Percentiles rank a stretch among this genome's conserved stretches.
phyloP scores from a whole-genome alignment of 1,284 basidiomycete genomes.

The Leccinum holopus region DNA sequence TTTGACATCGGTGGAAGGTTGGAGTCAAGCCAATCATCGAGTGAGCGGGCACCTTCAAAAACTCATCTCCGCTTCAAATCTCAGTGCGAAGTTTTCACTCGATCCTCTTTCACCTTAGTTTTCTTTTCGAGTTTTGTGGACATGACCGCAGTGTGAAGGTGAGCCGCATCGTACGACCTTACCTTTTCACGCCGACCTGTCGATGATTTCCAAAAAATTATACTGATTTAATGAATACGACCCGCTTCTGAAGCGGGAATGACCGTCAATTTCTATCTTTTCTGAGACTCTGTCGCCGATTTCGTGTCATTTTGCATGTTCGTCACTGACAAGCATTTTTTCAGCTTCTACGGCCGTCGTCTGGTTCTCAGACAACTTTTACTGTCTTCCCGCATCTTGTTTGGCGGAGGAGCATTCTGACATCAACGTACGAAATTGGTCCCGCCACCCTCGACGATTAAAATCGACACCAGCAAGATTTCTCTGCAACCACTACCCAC shows the following conservation, averaged over 20 bases:
- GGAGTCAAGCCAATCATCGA: too few relatives aligned
- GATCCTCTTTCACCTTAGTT: not conserved
- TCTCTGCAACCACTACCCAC: not conserved
- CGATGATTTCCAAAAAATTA: conserved; percentile 8
- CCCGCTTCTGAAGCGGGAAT: conserved; percentile 11
- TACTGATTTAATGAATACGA: conserved; percentile 24
- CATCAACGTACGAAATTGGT: not conserved
- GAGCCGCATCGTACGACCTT: not conserved
- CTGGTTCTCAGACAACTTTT: not conserved
- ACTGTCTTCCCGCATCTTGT: not conserved
- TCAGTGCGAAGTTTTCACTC: not conserved
- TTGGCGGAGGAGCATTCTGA: not conserved
- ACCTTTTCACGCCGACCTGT: not conserved
- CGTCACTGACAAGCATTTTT: not conserved
- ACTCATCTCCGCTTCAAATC: not conserved
- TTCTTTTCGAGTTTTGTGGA: not conserved
- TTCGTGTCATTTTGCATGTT: not conserved
- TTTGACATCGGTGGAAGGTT: too few relatives aligned
- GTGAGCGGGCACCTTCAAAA: too few relatives aligned
- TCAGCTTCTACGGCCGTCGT: not conserved
- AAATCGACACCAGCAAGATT: not conserved
- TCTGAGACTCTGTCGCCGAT: conserved; percentile 8
- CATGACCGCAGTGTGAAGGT: not conserved
- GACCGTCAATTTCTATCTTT: not conserved
- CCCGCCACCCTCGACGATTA: not conserved